Percentiles rank a stretch among this genome's conserved stretches.
Conservation (phyloP, 2,329 filamentous ascomycete genomes). For the Xylaria sp. region DNA sequence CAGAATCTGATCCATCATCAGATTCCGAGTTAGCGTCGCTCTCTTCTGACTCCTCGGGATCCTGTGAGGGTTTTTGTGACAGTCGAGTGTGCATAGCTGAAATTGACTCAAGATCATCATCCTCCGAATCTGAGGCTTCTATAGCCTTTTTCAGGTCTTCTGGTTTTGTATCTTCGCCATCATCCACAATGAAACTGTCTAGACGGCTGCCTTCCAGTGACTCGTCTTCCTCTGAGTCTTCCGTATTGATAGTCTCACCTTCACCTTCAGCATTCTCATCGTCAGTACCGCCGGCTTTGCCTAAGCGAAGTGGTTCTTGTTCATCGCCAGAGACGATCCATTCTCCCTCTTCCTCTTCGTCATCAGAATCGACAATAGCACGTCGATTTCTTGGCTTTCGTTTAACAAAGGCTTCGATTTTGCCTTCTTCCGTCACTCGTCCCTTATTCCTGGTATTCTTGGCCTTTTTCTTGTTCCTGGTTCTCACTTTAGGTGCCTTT, state of each 20-base stretch:
- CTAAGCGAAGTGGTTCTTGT: slow-evolving; percentile 69
- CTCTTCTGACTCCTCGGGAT: slow-evolving; percentile 38
- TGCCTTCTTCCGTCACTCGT: slow-evolving; percentile 49
- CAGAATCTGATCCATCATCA: slow-evolving; percentile 44
- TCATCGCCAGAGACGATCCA: slow-evolving; percentile 82
- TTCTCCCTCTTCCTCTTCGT: slow-evolving; percentile 75
- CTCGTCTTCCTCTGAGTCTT: slow-evolving; percentile 72
- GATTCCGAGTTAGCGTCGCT: slow-evolving; percentile 41
- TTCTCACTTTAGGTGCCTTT: slow-evolving; percentile 53
- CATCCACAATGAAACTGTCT: slow-evolving; percentile 66
- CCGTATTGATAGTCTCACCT: slow-evolving; percentile 79
- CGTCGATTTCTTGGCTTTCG: slow-evolving; percentile 53
- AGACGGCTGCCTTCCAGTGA: slow-evolving; percentile 61
- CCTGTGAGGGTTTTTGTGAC: slow-evolving; percentile 28
- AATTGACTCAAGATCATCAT: slow-evolving; percentile 46
- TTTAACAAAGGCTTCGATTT: slow-evolving; percentile 46
- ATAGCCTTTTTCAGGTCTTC: slow-evolving; percentile 46
- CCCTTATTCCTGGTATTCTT: slow-evolving; percentile 42
- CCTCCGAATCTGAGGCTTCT: slow-evolving; percentile 47
- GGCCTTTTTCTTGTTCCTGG: slow-evolving; percentile 51
- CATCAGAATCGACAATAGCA: slow-evolving; percentile 62
- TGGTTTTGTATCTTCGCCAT: slow-evolving; percentile 54
- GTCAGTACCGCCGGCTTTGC: slow-evolving; percentile 83
- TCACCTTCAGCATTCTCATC: slow-evolving; percentile 90
- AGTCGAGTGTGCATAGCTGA: slow-evolving; percentile 44